Percentiles rank a stretch among this genome's conserved stretches.
Conservation (phyloP, 352 stramenopile genomes). For the Phytophthora citrophthora region DNA sequence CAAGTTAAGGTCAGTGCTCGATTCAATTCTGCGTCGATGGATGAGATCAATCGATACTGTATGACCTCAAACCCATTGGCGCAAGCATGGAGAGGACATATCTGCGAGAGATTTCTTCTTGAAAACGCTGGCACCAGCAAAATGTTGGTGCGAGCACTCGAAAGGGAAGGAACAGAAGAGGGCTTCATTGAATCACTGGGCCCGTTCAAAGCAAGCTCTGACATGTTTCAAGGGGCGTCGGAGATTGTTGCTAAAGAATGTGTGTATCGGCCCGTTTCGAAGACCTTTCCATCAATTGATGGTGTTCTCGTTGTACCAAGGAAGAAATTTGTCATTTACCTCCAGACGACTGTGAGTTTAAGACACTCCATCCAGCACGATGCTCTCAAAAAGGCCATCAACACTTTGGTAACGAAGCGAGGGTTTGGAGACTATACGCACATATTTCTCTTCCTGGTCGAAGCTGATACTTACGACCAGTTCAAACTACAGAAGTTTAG, state of each 20-base stretch:
- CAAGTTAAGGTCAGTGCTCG: conserved; percentile 6
- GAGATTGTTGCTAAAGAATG: conserved; percentile 33
- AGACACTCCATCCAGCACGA: conserved; percentile 35
- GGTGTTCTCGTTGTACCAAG: conserved; percentile 26
- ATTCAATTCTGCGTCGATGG: neutral
- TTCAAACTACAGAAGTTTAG: conserved; percentile 28
- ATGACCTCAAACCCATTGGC: neutral
- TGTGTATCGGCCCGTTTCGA: conserved; percentile 30
- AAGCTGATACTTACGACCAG: conserved; percentile 32
- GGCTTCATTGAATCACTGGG: neutral
- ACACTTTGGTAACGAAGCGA: neutral
- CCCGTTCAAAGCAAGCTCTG: conserved; percentile 18
- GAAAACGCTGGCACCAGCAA: conserved; percentile 8
- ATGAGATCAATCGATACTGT: conserved; percentile 4
- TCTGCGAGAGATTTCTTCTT: conserved; percentile 13
- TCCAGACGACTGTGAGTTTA: conserved; percentile 28
- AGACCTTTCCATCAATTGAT: conserved; percentile 42
- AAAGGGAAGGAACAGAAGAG: neutral
- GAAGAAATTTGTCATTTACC: conserved; percentile 26
- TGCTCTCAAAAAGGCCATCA: conserved; percentile 25
- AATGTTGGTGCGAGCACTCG: conserved; percentile 9
- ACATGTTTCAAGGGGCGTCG: conserved; percentile 30
- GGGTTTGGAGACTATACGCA: conserved; percentile 36
- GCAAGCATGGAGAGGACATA: conserved; percentile 11
- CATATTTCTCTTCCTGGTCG: conserved; percentile 42